Percentiles rank a stretch among this genome's conserved stretches.
Conservation (phyloP, 495 filamentous ascomycete genomes). For the Penicillium daleae region DNA sequence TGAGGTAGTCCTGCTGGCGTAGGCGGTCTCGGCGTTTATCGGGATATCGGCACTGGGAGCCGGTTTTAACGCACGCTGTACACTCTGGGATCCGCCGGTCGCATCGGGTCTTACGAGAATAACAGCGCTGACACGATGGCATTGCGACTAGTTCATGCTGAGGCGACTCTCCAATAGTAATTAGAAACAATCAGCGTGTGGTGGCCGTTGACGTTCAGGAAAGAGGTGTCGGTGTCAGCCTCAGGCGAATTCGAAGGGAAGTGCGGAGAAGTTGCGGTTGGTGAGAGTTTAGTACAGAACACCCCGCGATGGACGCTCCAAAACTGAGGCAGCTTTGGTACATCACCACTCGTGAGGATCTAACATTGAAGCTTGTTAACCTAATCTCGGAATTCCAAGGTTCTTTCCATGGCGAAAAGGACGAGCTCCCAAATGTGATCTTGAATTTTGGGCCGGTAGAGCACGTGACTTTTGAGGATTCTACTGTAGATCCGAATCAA, state of each 20-base stretch:
- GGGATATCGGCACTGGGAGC: background rate
- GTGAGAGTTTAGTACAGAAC: background rate
- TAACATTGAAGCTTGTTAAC: background rate
- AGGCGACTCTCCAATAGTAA: background rate
- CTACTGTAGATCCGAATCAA: too few relatives aligned
- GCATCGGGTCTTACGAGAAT: background rate
- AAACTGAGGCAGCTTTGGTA: too few relatives aligned
- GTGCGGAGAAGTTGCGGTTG: background rate
- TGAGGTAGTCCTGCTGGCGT: background rate
- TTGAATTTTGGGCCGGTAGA: too few relatives aligned
- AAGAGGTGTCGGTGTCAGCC: background rate
- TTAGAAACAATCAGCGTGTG: background rate
- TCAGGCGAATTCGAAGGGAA: background rate
- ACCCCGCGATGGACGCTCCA: too few relatives aligned
- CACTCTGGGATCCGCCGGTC: background rate
- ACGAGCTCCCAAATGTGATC: too few relatives aligned
- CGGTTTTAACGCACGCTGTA: background rate
- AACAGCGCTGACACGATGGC: background rate
- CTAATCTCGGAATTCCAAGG: too few relatives aligned
- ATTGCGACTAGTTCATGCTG: background rate
- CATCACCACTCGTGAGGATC: too few relatives aligned
- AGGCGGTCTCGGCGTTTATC: background rate
- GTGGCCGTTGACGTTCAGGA: background rate
- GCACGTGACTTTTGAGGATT: background rate
- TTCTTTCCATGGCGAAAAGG: too few relatives aligned